Conservation (phyloP, 2,329 filamentous ascomycete genomes). For the Alternaria triticina region DNA sequence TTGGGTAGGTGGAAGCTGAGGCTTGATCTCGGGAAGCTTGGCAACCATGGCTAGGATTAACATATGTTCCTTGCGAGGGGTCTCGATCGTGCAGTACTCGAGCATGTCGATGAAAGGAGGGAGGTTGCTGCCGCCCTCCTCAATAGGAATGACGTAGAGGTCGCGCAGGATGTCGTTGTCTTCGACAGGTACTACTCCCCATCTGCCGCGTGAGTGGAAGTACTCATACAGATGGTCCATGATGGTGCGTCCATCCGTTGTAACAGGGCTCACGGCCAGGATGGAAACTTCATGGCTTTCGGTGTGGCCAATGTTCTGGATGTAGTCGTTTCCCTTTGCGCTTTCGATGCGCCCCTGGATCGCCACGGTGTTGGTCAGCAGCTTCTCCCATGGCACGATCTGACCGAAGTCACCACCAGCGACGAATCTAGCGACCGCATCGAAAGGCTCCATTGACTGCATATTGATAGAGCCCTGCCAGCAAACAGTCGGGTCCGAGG, state of each 20-base stretch:
- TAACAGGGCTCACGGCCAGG: slow-evolving; percentile 70
- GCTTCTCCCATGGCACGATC: slow-evolving; percentile 72
- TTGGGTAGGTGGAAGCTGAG: slow-evolving; percentile 35
- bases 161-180: slow-evolving; percentile 84
- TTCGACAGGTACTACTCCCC: slow-evolving; percentile 72
- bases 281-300: slow-evolving; percentile 84
- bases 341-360: slow-evolving; percentile 83
- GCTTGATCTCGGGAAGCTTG: slow-evolving; percentile 43
- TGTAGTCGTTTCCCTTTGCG: slow-evolving; percentile 85
- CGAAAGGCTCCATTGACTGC: slow-evolving; percentile 77
- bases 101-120: slow-evolving; percentile 90
- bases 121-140: slow-evolving; percentile 69
- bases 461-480: slow-evolving; percentile 61
- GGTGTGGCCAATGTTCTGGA: slow-evolving; percentile 85
- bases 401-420: slow-evolving; percentile 80
- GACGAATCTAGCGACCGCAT: slow-evolving; percentile 79
- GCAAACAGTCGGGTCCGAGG: slow-evolving; percentile 72
- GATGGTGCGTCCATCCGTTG: slow-evolving; percentile 62
- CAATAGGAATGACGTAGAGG: slow-evolving; percentile 87
- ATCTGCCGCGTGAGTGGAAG: slow-evolving; percentile 80
- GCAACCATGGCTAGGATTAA: slow-evolving; percentile 87
- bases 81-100: slow-evolving; percentile 81
- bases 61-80: slow-evolving; percentile 73
- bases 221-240: slow-evolving; percentile 87
- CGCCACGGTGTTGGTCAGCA: slow-evolving; percentile 73